Conservation (phyloP, 2,329 filamentous ascomycete genomes). For the Aspergillus transmontanensis region DNA sequence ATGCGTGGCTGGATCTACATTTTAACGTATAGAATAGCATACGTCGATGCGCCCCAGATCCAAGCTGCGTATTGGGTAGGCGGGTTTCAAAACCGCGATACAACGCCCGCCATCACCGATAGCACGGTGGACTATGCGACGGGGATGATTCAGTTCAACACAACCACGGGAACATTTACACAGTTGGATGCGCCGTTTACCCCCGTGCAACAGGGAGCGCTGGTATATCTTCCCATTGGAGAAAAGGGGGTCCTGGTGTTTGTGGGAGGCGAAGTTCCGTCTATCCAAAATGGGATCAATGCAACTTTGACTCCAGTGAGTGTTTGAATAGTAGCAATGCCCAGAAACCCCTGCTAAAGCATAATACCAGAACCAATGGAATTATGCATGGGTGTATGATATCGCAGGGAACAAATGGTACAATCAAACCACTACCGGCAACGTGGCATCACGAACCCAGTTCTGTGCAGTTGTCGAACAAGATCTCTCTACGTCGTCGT, state of each 20-base stretch:
- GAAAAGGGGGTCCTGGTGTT: conserved; percentile 16
- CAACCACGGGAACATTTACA: conserved; percentile 13
- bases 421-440: conserved; percentile 20
- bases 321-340: neutral
- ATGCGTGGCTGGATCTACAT: neutral
- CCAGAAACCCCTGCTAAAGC: neutral
- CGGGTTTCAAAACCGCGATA: conserved; percentile 15
- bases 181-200: conserved; percentile 12
- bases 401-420: conserved; percentile 19
- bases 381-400: conserved; percentile 18
- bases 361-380: conserved; percentile 13
- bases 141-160: conserved; percentile 18
- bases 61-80: conserved; percentile 18
- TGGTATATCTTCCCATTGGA: conserved; percentile 15
- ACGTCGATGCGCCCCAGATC: conserved; percentile 12
- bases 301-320: conserved; percentile 13
- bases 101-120: conserved; percentile 17
- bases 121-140: conserved; percentile 9
- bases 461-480: conserved; percentile 20
- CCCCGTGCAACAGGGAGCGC: conserved; percentile 15
- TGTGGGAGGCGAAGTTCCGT: conserved; percentile 21
- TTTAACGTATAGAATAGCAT: neutral
- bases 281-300: conserved; percentile 14
- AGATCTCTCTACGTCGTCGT: conserved; percentile 13
- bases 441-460: conserved; percentile 15